Evolutionary conservation across 805 yeast genomes (phyloP), one percentile per base, ranked within the genome.

Genomic region (Candida odintsovae): DNA sequence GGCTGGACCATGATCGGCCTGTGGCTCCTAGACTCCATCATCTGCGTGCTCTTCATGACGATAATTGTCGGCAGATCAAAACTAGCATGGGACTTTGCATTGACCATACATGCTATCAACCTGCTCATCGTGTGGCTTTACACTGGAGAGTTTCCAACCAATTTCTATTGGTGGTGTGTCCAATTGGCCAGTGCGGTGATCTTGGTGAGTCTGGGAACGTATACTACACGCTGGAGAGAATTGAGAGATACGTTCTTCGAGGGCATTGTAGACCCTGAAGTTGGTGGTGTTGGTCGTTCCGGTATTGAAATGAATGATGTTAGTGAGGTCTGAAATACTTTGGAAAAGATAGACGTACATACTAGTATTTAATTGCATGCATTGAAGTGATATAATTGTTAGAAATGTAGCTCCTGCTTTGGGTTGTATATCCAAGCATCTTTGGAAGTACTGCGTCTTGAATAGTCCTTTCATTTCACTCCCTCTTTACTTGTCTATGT

Each of bases 71-170:
- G 98, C 0, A 72, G 98, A 47, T 86, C 96, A 38, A 94, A 92
- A 63, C 69, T 92, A 42, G 98, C 97, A 0, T 86, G 96, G 86
- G 99, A 92, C 66, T 92, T 94, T 69, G 97, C 96, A 11, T 61
- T 92, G n/a, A 94, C 99, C 0, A 79, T 92, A 15, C 97, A 94
- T 64, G 79, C 85, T 20, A 76, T 94, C 43, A 84, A 92, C 66
- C 65, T 92, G 21, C 44, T 81, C 3, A 80, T 88, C 3, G 87
- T 81, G 0, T 81, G 87, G 80, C 49, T 78, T 1, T 80, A 79
- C 52, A 73, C 87, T 1, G 76, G 79, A 0, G 71, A 74, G 26
- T 76, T 92, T 51, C 99, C 99, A 0, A 67, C 69, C 15, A 78
- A 82, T 29, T 51, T 85, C 6, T 70, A 83, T 42, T 92, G 98